Evolutionary conservation across 1,284 basidiomycete species (phyloP).

Genomic region (Austropuccinia psidii): DNA sequence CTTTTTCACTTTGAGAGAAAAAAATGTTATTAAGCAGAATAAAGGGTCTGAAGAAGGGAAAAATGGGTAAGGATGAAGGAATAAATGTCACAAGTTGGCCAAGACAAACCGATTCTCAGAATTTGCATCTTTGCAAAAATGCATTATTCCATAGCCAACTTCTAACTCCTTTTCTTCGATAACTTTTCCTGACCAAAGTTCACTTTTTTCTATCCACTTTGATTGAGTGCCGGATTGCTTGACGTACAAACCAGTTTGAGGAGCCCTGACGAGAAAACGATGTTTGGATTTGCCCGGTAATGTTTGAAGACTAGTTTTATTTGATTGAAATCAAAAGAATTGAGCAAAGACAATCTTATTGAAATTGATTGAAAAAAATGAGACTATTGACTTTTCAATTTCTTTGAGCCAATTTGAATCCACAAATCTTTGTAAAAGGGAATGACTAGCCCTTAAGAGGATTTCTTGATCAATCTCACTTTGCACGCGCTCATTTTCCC

Average conservation of each 20-base stretch:
- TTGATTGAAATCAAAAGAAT: background rate
- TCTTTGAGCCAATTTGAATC: background rate
- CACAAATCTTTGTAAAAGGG: background rate
- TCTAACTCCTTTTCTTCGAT: conserved; percentile 5
- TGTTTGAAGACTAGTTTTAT: background rate
- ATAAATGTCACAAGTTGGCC: too few relatives aligned
- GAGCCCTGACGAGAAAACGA: conserved; percentile 6
- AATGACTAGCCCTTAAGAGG: background rate
- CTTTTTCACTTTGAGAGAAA: too few relatives aligned
- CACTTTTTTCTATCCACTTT: conserved; percentile 20
- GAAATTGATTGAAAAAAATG: background rate
- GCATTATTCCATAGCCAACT: too few relatives aligned
- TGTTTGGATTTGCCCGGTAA: background rate
- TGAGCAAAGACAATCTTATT: background rate
- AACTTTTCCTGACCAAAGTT: conserved; percentile 28
- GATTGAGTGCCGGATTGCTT: conserved; percentile 21
- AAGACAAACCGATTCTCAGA: too few relatives aligned
- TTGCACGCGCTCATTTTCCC: background rate
- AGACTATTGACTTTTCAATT: background rate
- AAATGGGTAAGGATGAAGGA: too few relatives aligned
- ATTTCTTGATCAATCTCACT: background rate
- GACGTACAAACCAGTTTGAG: background rate
- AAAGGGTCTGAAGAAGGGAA: too few relatives aligned
- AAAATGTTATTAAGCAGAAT: too few relatives aligned
- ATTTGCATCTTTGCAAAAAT: too few relatives aligned